Base-by-base conservation (phyloP, 305 asterid species). In the Fraxinus latifolia region DNA sequence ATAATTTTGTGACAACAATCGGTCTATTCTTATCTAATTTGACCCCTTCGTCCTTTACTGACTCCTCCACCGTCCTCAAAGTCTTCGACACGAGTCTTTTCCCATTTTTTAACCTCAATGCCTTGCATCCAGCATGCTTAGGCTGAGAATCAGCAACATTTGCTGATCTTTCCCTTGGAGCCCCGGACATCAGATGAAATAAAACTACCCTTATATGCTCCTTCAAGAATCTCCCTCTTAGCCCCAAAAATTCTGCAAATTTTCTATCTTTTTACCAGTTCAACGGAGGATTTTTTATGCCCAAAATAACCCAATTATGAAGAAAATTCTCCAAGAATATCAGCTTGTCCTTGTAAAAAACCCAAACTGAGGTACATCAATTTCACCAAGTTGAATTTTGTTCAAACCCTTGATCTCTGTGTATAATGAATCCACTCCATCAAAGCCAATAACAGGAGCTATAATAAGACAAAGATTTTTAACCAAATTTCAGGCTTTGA, bases 91-190 rank as follows among this genome's bases (percentile, higher is more conserved):
- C 62, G 19, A 83, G 76, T 50, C 81, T 88, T 53, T 75, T 75
- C 58, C 65, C 44, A 19, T 78, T 77, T 32, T 34, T 53, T 21
- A 79, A 75, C 81, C 79, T 78, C 7, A 82, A 86, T 70, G 74
- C 72, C 84, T 85, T 87, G 78, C 31, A 84, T 50, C 83, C 86
- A 80, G 82, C 39, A 11, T 83, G 79, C 79, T 85, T 86, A 25
- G 74, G 65, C 83, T 86, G 86, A 12, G 87, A 82, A 82, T 88
- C 89, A 32, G 84, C 82, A 83, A 71, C 76, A 62, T 81, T 79
- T 80, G 81, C 73, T 23, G 85, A 78, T 80, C 82, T 87, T 62
- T 79, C 70, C 70, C 87, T 81, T 42, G 85, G 77, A 78, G 82
- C 88, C 62, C 85, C 86, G 37, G 89, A 84, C 87, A 88, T 86